Evolutionary conservation across 2,329 filamentous ascomycete species (phyloP).

Genomic region (Cercospora nicotianae): DNA sequence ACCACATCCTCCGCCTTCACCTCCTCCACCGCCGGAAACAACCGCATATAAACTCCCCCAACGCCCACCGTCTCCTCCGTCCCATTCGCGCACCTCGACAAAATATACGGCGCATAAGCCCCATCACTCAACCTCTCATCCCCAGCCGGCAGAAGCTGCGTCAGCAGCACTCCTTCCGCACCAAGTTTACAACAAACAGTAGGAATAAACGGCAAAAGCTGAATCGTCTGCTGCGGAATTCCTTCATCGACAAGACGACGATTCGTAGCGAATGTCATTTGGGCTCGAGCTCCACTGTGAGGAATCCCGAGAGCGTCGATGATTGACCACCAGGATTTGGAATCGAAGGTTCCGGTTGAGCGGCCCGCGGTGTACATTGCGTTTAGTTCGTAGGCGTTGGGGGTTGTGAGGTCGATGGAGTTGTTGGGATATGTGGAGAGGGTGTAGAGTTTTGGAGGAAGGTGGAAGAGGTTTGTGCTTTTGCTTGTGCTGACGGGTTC

Average conservation of each 20-base stretch:
- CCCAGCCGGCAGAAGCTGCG: conserved; percentile 65
- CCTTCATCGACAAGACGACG: conserved; percentile 71
- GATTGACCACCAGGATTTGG: conserved; percentile 71
- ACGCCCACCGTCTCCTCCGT: conserved; percentile 56
- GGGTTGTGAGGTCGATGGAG: conserved; percentile 72
- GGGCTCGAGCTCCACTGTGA: conserved; percentile 66
- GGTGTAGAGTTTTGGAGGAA: conserved; percentile 26
- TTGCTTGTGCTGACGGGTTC: conserved; percentile 89
- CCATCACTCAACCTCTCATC: conserved; percentile 67
- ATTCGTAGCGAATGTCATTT: conserved; percentile 68
- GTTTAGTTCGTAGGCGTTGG: conserved; percentile 77
- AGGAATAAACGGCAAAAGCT: conserved; percentile 85
- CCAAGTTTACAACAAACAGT: conserved; percentile 85
- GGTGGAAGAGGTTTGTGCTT: conserved; percentile 65
- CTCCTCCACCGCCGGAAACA: conserved; percentile 64
- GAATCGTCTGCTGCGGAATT: conserved; percentile 77
- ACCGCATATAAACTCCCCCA: conserved; percentile 78
- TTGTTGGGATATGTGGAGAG: conserved; percentile 58
- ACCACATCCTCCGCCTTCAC: conserved; percentile 66
- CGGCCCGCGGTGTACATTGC: conserved; percentile 75
- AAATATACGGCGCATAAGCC: conserved; percentile 66
- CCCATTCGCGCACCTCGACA: conserved; percentile 58
- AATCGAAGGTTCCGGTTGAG: conserved; percentile 66
- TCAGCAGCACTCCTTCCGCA: conserved; percentile 70
- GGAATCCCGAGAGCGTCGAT: conserved; percentile 78